Evolutionary conservation across 164 flowering plant genomes (phyloP).

Genomic region (Piper longum): DNA sequence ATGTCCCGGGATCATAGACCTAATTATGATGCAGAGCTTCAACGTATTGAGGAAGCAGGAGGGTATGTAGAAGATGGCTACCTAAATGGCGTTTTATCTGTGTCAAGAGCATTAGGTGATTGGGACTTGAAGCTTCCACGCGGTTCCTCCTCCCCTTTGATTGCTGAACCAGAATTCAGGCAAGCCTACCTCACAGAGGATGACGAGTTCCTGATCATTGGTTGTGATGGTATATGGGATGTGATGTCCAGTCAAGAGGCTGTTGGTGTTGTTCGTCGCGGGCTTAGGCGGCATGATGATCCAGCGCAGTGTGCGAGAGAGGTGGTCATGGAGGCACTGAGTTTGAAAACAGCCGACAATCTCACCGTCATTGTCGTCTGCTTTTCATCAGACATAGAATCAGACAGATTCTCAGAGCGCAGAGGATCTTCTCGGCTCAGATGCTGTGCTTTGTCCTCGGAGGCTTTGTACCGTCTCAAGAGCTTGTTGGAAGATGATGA

Average conservation of each 20-base stretch:
- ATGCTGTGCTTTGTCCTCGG: slow-evolving; percentile 53
- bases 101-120: slow-evolving; percentile 76
- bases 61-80: slow-evolving; percentile 69
- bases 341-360: slow-evolving; percentile 50
- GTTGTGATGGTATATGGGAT: slow-evolving; percentile 94
- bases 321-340: slow-evolving; percentile 55
- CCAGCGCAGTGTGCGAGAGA: slow-evolving; percentile 70
- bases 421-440: slow-evolving; percentile 18
- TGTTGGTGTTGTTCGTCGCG: slow-evolving; percentile 52
- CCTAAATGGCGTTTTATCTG: slow-evolving; percentile 67
- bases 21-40: slow-evolving; percentile 30
- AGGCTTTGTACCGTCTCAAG: slow-evolving; percentile 45
- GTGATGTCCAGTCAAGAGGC: slow-evolving; percentile 83
- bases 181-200: slow-evolving; percentile 50
- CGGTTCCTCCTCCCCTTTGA: slow-evolving; percentile 64
- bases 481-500: slow-evolving; percentile 26
- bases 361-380: slow-evolving; percentile 72
- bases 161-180: slow-evolving; percentile 65
- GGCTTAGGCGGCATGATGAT: slow-evolving; percentile 53
- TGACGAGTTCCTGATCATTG: slow-evolving; percentile 80
- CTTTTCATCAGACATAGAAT: slow-evolving; percentile 27
- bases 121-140: slow-evolving; percentile 73
- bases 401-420: slow-evolving; percentile 15
- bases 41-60: slow-evolving; percentile 49
- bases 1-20: slow-evolving; percentile 83